Evolutionary conservation across 1,284 basidiomycete genomes (phyloP), one percentile per base, ranked within the genome.

Genomic region (Vanrija humicola): DNA sequence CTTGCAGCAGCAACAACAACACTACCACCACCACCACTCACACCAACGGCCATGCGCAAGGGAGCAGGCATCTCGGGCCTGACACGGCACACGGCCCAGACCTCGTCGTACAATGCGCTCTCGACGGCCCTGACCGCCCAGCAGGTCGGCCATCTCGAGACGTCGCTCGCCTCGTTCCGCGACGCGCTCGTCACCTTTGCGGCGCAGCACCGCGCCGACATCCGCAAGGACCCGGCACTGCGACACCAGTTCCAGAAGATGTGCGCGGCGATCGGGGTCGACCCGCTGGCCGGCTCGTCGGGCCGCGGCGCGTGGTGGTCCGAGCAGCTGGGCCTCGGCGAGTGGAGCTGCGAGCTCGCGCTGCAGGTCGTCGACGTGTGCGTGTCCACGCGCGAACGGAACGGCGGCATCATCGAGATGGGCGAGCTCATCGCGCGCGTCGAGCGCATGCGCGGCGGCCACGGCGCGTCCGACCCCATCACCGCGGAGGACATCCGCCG

Each of bases 361-460:
- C 90, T 98, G 25, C 95, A 99, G 79, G 88, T 98, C 61, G 92
- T 98, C 47, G 95, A 98, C 72, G 84, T 98, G 16, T 98, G 95
- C 68, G 86, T 98, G 29, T 87, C 85, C 69, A 95, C 90, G 9
- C 80, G 94, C 43, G 86, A 88, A 55, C 78, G 85, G 43, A 97
- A 97, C 64, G 95, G 96, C 0, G 95, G 96, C 0, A 78, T 98
- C 50, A 92, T 98, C 52, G 87, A 88, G 64, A 84, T 98, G 81
- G 80, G 82, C 12, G 93, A 98, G 72, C 80, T 98, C 43, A 81
- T 96, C 18, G 76, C 85, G 29, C 81, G 92, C 48, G 83, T 99
- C 43, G 83, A 82, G 57, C 84, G 83, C 65, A 78, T 98, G 46
- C 80, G 95, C 10, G 47, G 55, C 18, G 58, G 59, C 7, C 21